Evolutionary conservation across 1,284 basidiomycete species (phyloP), one percentile per base, ranked within the genome.

Genomic region (Cystobasidiaceae sp.): DNA sequence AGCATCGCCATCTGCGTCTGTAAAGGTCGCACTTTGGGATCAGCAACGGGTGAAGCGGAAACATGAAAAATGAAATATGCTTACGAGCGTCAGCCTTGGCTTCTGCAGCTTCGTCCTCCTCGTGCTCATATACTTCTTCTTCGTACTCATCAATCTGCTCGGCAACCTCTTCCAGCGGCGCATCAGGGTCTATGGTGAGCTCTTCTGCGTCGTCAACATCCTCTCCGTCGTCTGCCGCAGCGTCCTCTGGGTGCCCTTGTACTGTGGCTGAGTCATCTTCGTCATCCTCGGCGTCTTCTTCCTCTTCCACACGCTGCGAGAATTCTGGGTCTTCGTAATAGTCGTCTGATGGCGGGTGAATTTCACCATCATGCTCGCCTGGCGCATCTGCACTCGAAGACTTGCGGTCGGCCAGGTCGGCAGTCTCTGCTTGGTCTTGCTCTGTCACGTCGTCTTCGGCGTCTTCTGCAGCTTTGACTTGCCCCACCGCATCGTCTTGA

Each of bases 241-340:
- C 46, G 21, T 32, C 28, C 30, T 45, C 58, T 28, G 32, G 33
- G 25, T 54, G 30, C n/a, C 44, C 49, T 62, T 54, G 41, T 23
- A 45, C 50, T 1, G 39, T 56, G 11, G 32, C 41, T 11, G 37
- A 41, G 23, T 30, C 61, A 25, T 27, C 61, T 39, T 11, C 50
- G 11, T 30, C 50, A 9, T 39, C 33, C 21, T 21, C 39, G 13
- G 44, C 49, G 37, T 25, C 58, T 45, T 70, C 62, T 45, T 43
- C 52, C 33, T 67, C 25, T 11, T 69, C 48, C 8, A 45, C 46
- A 19, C 70, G 70, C 58, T 72, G 68, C 45, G 69, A 65, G 25
- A 66, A 54, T 27, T 50, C 43, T 28, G 48, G 43, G 23, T 45
- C 54, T 59, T 67, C 66, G 41, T 63, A 62, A 28, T 51, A 34